These are phyloP conservation scores for Tolypocladium ophioglossoides DNA, from an alignment of 2,329 filamentous ascomycete species.

Conservation along the genomic window DNA sequence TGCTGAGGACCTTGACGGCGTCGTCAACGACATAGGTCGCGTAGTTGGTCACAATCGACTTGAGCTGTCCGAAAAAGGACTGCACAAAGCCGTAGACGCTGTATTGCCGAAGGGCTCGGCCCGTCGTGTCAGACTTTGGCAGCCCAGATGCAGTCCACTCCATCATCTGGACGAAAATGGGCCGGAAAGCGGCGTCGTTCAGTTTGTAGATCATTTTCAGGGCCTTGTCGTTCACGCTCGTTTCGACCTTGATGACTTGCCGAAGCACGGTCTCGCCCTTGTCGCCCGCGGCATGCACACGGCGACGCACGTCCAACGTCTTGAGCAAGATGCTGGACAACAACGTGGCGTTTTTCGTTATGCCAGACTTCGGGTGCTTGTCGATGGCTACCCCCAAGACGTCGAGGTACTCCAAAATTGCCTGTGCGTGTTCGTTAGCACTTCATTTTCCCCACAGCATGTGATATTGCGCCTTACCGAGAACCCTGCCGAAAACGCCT, in stretches of 20 bases:
- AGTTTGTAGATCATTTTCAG: conserved; percentile 94
- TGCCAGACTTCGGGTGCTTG: conserved; percentile 63
- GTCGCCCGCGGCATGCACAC: conserved; percentile 37
- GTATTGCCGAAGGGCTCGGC: conserved; percentile 52
- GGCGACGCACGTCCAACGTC: conserved; percentile 54
- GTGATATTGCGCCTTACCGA: conserved; percentile 35
- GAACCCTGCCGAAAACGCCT: conserved; percentile 51
- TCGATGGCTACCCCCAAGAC: conserved; percentile 63
- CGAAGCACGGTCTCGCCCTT: conserved; percentile 30
- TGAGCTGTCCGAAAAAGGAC: conserved; percentile 73
- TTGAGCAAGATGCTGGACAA: conserved; percentile 57
- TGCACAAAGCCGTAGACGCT: conserved; percentile 75
- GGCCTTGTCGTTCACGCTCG: conserved; percentile 54
- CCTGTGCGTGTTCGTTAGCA: conserved; percentile 33
- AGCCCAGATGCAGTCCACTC: conserved; percentile 63
- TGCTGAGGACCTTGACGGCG: conserved; percentile 51
- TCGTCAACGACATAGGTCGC: conserved; percentile 75
- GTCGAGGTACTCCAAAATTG: conserved; percentile 57
- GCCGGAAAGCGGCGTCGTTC: conserved; percentile 87
- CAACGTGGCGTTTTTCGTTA: conserved; percentile 62
- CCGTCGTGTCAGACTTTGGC: conserved; percentile 49
- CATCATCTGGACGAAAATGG: conserved; percentile 76
- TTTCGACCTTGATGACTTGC: conserved; percentile 51
- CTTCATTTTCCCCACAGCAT: not conserved
- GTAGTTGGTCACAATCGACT: conserved; percentile 91